These are phyloP conservation scores for Naganishia liquefaciens DNA, from an alignment of 1,284 basidiomycete species.

Conservation along the genomic window DNA sequence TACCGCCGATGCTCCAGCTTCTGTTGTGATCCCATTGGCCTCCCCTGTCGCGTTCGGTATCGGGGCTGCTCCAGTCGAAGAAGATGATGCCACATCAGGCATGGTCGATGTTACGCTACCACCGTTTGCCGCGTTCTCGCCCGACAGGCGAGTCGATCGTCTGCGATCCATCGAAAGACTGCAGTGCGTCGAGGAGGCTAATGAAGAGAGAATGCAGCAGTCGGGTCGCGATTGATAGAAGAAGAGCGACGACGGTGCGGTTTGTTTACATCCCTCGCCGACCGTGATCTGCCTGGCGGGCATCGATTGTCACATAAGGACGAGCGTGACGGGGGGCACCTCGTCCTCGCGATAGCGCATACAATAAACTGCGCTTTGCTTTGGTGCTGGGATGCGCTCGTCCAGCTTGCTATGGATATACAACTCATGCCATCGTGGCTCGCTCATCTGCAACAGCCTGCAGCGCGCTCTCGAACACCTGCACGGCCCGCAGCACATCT, in stretches of 20 bases:
- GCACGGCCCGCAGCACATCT: constrained; percentile 71
- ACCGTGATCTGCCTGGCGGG: neutral
- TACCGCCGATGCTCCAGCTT: neutral
- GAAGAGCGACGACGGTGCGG: neutral
- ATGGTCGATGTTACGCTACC: neutral
- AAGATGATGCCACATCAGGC: neutral
- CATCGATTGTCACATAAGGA: constrained; percentile 12
- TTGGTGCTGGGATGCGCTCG: constrained; percentile 4
- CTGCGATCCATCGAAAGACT: constrained; percentile 20
- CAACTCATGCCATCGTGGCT: neutral
- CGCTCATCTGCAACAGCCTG: constrained; percentile 20
- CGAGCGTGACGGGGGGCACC: too few relatives aligned
- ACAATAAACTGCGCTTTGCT: too few relatives aligned
- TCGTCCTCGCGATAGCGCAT: too few relatives aligned
- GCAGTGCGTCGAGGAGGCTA: neutral
- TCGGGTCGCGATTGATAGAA: neutral
- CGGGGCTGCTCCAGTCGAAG: neutral
- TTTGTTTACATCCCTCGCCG: constrained; percentile 25
- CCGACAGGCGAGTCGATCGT: constrained; percentile 21
- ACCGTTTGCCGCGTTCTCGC: constrained; percentile 19
- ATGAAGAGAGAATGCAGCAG: neutral
- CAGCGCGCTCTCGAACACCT: constrained; percentile 61
- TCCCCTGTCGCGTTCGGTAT: neutral
- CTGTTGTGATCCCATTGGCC: neutral
- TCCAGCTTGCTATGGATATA: neutral